Evolutionary conservation across 1,284 basidiomycete genomes (phyloP).

Genomic region (Ustilago xerochloae): DNA sequence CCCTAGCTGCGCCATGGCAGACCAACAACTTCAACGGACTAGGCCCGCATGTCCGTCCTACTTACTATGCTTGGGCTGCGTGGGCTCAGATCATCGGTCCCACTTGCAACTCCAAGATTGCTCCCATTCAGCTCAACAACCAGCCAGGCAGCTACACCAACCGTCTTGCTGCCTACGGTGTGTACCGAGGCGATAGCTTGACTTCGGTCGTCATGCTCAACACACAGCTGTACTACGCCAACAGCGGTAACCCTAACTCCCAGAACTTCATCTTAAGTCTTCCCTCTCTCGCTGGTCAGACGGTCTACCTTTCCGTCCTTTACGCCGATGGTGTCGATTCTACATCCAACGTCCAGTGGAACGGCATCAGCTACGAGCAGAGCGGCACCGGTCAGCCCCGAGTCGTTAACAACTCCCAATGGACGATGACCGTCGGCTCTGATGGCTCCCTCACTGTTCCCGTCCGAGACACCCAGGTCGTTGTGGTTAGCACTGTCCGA

Average conservation of each 20-base stretch:
- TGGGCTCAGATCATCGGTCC: constrained; percentile 55
- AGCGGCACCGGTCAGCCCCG: constrained; percentile 33
- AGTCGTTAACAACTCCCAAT: constrained; percentile 25
- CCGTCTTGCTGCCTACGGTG: constrained; percentile 43
- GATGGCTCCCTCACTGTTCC: constrained; percentile 47
- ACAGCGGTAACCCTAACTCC: constrained; percentile 15
- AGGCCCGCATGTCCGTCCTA: constrained; percentile 47
- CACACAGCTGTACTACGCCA: constrained; percentile 36
- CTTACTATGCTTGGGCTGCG: constrained; percentile 60
- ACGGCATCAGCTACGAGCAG: constrained; percentile 55
- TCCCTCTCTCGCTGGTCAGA: constrained; percentile 43
- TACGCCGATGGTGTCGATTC: constrained; percentile 48
- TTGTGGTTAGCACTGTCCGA: constrained; percentile 39
- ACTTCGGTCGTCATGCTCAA: constrained; percentile 53
- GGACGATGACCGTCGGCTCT: constrained; percentile 36
- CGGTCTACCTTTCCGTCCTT: constrained; percentile 46
- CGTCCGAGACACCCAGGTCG: constrained; percentile 53
- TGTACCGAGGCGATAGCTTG: constrained; percentile 37
- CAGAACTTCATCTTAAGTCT: constrained; percentile 42
- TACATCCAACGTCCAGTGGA: constrained; percentile 48
- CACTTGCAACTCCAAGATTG: constrained; percentile 45
- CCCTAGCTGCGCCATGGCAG: constrained; percentile 52
- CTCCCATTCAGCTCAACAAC: constrained; percentile 31
- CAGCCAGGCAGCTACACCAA: constrained; percentile 36
- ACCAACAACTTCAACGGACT: constrained; percentile 29